Base-by-base conservation (phyloP, 2,329 filamentous ascomycete genomes). In the Paramyrothecium sp. region DNA sequence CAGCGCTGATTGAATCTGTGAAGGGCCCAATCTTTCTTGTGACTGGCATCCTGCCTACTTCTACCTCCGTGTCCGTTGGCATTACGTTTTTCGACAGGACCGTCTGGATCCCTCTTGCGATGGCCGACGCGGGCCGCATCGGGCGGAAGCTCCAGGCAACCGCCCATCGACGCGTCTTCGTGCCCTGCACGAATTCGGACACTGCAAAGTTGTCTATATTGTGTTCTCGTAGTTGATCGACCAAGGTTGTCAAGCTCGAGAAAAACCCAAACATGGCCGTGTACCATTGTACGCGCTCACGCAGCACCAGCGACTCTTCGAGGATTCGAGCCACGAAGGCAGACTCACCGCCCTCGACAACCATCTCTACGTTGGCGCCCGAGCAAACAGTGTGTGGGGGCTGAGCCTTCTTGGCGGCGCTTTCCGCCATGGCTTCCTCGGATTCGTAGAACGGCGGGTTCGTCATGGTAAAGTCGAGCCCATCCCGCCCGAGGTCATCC, bases 401-500 rank as follows among this genome's bases (percentile, higher is more conserved):
- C 0, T 81, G 80, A 3, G 81, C 74, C 71, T 97, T 97, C 41
- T 81, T 73, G 17, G 78, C 71, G 0, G 90, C 89, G 2, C 88
- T 89, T 3, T 78, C 74, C 3, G 81, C 63, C 73, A 97, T 84
- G 53, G 96, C 92, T 5, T 81, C 73, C 3, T 82, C 75, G 0
- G 90, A 92, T n/a, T 80, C 73, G 76, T 97, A 98, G 75, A 99
- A 99, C 0, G 95, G 95, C 0, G 95, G 95, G 64, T 99, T 99
- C 61, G 89, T 94, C 87, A 98, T 96, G 58, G 85, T 87, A 70
- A 98, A 97, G 69, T 94, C 88, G 48, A 96, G 78, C 3, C 60
- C 67, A 8, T 75, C 69, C 4, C 83, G 69, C 21, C 71, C 73
- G 1, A 87, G 67, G 0, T 79, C 78, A 44, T 86, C 77, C 0